Evolutionary conservation across 805 yeast species (phyloP), one percentile per base, ranked within the genome.

Genomic region (Lachancea nothofagi): DNA sequence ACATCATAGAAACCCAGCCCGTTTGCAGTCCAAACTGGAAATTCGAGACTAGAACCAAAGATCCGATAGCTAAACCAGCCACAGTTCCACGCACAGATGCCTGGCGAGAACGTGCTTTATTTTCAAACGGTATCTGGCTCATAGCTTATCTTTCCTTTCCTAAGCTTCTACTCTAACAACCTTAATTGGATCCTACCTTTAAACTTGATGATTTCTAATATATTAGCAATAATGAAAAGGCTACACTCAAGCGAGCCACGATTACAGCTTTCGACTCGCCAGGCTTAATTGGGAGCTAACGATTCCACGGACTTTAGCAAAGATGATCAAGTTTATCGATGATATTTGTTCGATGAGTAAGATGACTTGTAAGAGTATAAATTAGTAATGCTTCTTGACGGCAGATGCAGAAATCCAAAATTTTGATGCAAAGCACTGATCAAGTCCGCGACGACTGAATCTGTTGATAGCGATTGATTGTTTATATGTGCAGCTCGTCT

Each of bases 1-100:
- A 84, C 98, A 90, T 93, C 98, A 90, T 90, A 8, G 96, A 87
- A 5, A 93, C 96, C 98, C 98, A 90, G 2, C 98, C 98, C 0
- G 97, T 90, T 57, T 90, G 98, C 15, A 90, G 67, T 1, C 97
- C 98, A 59, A 90, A 90, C 58, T 90, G 97, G 65, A 93, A 93
- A 61, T 90, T 90, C 3, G 96, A 86, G 13, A 88, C 68, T 19
- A 93, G 68, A 23, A 93, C 89, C 20, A 90, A 64, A 0, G 96
- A 76, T 0, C 98, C 98, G n/a, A 90, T 87, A 1, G 67, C 50
- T 19, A 90, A 65, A 0, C 97, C 97, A 1, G 81, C 84, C 1
- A 80, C 25, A 0, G 86, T 77, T 2, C 93, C 81, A 36, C 95
- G 65, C 3, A 78, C 49, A 0, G 97, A 87, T 4, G 84, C 71